A percentile compares a stretch with the other conserved stretches of the same genome.
Conservation (phyloP, 768 basidiomycete species). For the Auriscalpium orientale region DNA sequence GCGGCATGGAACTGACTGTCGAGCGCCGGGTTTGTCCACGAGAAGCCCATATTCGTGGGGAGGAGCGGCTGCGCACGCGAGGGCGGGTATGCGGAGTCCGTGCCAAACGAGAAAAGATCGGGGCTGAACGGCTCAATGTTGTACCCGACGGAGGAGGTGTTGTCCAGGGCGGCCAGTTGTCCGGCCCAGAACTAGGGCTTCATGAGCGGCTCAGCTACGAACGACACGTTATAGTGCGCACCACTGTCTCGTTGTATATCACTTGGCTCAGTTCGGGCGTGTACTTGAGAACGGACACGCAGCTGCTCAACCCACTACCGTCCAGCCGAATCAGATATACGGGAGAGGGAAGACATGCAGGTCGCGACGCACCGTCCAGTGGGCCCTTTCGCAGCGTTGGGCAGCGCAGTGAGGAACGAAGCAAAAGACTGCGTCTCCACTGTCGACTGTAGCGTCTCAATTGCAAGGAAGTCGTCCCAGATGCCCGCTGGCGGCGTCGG, state of each 20-base stretch:
- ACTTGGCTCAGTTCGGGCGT: background rate
- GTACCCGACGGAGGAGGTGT: background rate
- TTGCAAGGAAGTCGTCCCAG: constrained; percentile 15
- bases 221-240: background rate
- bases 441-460: background rate
- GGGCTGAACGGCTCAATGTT: constrained; percentile 1
- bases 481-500: constrained; percentile 10
- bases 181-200: constrained; percentile 1
- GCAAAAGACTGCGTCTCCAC: background rate
- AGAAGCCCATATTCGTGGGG: background rate
- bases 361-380: background rate
- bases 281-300: background rate
- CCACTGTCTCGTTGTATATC: background rate
- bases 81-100: constrained; percentile 7
- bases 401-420: background rate
- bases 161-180: background rate
- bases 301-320: background rate
- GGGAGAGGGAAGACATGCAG: background rate
- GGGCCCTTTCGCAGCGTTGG: background rate
- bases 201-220: background rate
- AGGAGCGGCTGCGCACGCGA: constrained; percentile 6
- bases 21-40: background rate
- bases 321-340: no score
- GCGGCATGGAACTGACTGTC: background rate
- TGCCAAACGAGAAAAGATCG: constrained; percentile 2